Conservation (phyloP, 2,329 filamentous ascomycete genomes). For the Stemphylium lycopersici region DNA sequence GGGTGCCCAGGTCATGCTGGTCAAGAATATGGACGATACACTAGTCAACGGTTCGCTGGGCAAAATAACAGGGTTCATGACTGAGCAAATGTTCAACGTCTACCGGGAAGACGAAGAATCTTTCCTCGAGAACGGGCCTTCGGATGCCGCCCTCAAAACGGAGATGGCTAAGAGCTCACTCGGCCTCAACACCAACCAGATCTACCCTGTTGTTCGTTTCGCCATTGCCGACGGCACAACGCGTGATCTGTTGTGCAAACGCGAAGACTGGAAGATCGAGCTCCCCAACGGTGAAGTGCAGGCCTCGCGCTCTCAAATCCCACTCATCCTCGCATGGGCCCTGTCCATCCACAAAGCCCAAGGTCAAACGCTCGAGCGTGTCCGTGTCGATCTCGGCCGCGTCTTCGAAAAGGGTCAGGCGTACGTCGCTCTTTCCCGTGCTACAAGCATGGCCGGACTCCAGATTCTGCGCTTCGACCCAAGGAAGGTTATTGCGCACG, state of each 20-base stretch:
- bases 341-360: constrained; percentile 98
- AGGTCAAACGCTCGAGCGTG: constrained; percentile 89
- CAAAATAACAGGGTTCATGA: constrained; percentile 82
- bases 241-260: constrained; percentile 78
- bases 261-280: constrained; percentile 95
- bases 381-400: constrained; percentile 89
- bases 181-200: constrained; percentile 57
- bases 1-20: constrained; percentile 97
- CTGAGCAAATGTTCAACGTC: constrained; percentile 64
- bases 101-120: constrained; percentile 65
- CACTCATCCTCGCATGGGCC: constrained; percentile 94
- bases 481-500: constrained; percentile 91
- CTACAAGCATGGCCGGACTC: constrained; percentile 83
- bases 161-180: constrained; percentile 57
- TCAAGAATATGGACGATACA: constrained; percentile 95
- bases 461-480: constrained; percentile 90
- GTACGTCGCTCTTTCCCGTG: constrained; percentile 93
- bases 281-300: constrained; percentile 94
- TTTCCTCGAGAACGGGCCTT: constrained; percentile 58
- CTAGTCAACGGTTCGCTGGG: constrained; percentile 95
- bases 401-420: constrained; percentile 98
- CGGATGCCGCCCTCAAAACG: constrained; percentile 46
- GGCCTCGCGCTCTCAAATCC: constrained; percentile 76
- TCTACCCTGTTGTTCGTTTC: constrained; percentile 87
- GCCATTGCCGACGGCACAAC: constrained; percentile 76